A percentile compares a stretch with the other conserved stretches of the same genome.
These are phyloP conservation scores for Colletotrichum endophyticum DNA, from an alignment of 2,329 filamentous ascomycete genomes.

Conservation along the genomic window DNA sequence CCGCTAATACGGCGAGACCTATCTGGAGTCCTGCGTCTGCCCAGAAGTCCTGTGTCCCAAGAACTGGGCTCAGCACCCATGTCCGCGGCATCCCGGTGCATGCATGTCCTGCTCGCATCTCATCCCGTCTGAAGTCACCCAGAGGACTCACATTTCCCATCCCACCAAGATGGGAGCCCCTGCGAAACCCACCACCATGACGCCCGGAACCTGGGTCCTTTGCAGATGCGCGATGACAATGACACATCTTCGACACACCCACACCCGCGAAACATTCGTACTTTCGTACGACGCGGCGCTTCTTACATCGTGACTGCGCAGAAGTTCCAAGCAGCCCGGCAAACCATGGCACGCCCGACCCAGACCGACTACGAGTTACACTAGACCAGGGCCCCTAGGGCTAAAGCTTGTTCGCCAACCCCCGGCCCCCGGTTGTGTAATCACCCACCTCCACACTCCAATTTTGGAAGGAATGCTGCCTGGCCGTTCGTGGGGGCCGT, in stretches of 20 bases:
- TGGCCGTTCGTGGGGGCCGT: conserved; percentile 14
- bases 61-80: background rate
- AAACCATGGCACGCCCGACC: background rate
- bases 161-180: background rate
- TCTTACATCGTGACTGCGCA: background rate
- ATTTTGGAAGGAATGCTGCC: conserved; percentile 16
- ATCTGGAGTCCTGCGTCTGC: background rate
- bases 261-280: background rate
- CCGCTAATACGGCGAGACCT: background rate
- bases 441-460: conserved; percentile 1
- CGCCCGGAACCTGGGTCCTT: background rate
- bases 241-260: background rate
- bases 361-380: background rate
- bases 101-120: background rate
- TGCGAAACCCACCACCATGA: background rate
- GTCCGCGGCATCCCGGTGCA: background rate
- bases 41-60: background rate
- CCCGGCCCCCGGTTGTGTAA: background rate
- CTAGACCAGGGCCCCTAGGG: background rate
- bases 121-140: background rate
- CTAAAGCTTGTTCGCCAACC: conserved; percentile 5
- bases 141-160: background rate
- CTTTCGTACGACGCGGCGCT: background rate
- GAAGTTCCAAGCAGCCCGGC: background rate
- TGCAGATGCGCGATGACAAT: conserved; percentile 1